phyloP scores from a whole-genome alignment of 176 grass and related monocot species.

The Poa pratensis region DNA sequence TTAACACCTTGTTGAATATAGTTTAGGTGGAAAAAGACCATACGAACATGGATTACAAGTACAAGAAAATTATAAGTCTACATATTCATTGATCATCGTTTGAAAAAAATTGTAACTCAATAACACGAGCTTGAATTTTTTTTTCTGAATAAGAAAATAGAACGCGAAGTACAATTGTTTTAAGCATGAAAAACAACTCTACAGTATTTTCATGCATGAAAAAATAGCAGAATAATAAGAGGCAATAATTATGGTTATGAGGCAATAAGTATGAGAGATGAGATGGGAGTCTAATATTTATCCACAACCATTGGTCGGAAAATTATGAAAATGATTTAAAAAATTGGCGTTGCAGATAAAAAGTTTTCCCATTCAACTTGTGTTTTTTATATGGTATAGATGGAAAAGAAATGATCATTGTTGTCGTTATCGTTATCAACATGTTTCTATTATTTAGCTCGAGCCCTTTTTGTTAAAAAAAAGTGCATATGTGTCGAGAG shows the following conservation, averaged over 20 bases:
- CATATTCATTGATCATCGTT: not conserved
- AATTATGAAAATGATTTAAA: not conserved
- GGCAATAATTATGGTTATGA: not conserved
- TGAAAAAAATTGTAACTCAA: not conserved
- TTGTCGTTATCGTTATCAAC: not conserved
- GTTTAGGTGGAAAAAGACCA: not conserved
- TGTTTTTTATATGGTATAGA: not conserved
- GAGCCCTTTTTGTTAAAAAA: not conserved
- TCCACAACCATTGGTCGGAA: not conserved
- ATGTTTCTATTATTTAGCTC: slow-evolving; percentile 25
- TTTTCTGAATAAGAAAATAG: not conserved
- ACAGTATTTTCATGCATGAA: not conserved
- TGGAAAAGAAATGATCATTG: not conserved
- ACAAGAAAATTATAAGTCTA: not conserved
- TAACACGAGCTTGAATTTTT: not conserved
- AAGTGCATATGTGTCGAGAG: not conserved
- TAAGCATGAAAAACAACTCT: not conserved
- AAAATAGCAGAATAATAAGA: not conserved
- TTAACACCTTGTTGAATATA: not conserved
- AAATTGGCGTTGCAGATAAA: not conserved
- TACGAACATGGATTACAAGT: not conserved
- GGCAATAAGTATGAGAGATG: not conserved
- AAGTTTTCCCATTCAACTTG: not conserved
- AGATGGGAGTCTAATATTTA: not conserved
- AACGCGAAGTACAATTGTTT: not conserved